Conservation (phyloP, 495 filamentous ascomycete genomes). For the Aspergillus heteromorphus region DNA sequence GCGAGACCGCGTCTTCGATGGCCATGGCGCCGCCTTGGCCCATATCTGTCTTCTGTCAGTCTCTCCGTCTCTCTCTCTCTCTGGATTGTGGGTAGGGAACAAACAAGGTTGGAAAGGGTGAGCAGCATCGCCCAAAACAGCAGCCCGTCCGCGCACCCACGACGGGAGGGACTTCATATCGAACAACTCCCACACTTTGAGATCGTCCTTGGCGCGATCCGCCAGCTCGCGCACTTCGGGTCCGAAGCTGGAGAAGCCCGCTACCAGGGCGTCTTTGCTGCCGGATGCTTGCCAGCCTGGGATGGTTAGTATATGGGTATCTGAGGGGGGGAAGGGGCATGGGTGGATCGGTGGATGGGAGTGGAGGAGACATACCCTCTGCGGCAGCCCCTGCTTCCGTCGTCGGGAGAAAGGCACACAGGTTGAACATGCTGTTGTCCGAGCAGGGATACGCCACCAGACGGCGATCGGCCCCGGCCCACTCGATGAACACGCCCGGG, state of each 20-base stretch:
- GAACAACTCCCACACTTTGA: conserved; percentile 55
- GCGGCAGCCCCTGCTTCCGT: conserved; percentile 7
- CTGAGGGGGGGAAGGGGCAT: neutral
- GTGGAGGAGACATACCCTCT: conserved; percentile 15
- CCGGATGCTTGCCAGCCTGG: conserved; percentile 41
- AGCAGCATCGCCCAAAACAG: conserved; percentile 55
- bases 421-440: conserved; percentile 21
- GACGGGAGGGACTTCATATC: conserved; percentile 51
- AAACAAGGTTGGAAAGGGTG: conserved; percentile 52
- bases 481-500: conserved; percentile 25
- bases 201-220: conserved; percentile 31
- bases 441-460: conserved; percentile 29
- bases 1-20: conserved; percentile 55
- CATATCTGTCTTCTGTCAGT: conserved; percentile 23
- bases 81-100: no score
- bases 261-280: conserved; percentile 32
- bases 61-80: no score
- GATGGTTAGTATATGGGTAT: neutral
- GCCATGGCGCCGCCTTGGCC: conserved; percentile 53
- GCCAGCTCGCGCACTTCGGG: conserved; percentile 37
- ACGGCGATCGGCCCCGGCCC: conserved; percentile 16
- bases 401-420: conserved; percentile 24
- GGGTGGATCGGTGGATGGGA: no score
- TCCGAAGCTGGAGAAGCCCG: conserved; percentile 43
- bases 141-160: conserved; percentile 43